Evolutionary conservation across 1,139 yeast genomes (phyloP).

Genomic region (Nadsonia starkeyi-henricii): DNA sequence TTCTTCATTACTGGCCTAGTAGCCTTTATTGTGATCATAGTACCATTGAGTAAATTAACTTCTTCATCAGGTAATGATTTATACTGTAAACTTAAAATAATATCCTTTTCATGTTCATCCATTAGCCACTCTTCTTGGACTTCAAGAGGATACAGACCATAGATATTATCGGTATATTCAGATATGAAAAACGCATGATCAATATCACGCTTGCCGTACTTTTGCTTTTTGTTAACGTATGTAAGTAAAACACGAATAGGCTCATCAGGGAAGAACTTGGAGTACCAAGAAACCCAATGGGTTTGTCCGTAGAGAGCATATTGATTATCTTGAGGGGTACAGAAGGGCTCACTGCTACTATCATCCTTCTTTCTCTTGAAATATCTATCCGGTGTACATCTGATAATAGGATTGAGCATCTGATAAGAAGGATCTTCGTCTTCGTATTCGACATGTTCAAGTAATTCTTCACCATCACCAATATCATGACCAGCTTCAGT

Average conservation of each 20-base stretch:
- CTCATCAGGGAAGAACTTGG: constrained; percentile 39
- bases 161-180: constrained; percentile 55
- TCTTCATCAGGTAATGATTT: constrained; percentile 52
- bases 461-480: constrained; percentile 10
- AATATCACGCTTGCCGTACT: constrained; percentile 31
- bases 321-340: constrained; percentile 57
- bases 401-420: constrained; percentile 56
- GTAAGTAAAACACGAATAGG: constrained; percentile 57
- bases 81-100: constrained; percentile 58
- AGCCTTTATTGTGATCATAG: constrained; percentile 40
- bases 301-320: constrained; percentile 43
- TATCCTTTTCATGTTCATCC: constrained; percentile 34
- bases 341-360: constrained; percentile 53
- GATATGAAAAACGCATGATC: constrained; percentile 47
- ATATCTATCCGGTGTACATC: constrained; percentile 75
- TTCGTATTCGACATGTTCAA: constrained; percentile 26
- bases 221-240: constrained; percentile 45
- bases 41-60: constrained; percentile 29
- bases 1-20: constrained; percentile 38
- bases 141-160: constrained; percentile 51
- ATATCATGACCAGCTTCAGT: constrained; percentile 6
- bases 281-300: constrained; percentile 72
- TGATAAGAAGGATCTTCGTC: constrained; percentile 47
- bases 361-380: constrained; percentile 53
- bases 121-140: constrained; percentile 49